Base-by-base conservation (phyloP, 371 early-diverging fungal species). In the Saksenaea vasiformis region DNA sequence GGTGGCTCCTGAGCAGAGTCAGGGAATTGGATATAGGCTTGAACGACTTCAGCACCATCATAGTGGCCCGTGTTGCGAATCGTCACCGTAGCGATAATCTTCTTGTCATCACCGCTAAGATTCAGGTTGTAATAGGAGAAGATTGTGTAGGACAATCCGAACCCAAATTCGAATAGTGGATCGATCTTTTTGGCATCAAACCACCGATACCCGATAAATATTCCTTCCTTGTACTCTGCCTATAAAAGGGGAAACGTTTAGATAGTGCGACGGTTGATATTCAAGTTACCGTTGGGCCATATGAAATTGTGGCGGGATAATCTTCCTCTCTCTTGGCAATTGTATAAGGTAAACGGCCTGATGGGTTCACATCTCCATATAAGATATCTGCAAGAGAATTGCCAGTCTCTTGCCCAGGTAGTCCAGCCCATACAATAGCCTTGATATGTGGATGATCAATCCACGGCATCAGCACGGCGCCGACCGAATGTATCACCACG, bases 341-440 rank as follows among this genome's bases (percentile, higher is more conserved):
- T 14, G 86, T 85, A 63, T 85, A 87, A 13, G 90, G 90, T 11
- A 90, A 68, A 26, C 84, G 74, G 9, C 84, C 82, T 19, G 84
- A 83, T 15, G 90, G 90, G 58, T 87, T 87, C 37, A 82, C 72
- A 53, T 77, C 76, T 36, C 88, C 90, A 71, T 87, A 87, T 5
- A 90, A 66, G 9, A 89, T 71, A 64, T 86, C 85, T 1, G 86
- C 83, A 26, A 89, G 67, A 15, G 86, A 72, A 53, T 86, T 84
- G 26, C 89, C 89, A n/a, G 85, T 71, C 61, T 88, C 89, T 74
- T 89, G 86, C 34, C 81, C 82, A 10, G 84, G 84, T 34, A 75
- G 61, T 22, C 79, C 76, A 24, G 87, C 80, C 65, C 77, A 79
- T 8, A 88, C 62, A 28, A 88, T 74, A 14, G 86, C 85, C 47